Base-by-base conservation (phyloP, 139 green algal genomes). In the Coccomyxa sp. region DNA sequence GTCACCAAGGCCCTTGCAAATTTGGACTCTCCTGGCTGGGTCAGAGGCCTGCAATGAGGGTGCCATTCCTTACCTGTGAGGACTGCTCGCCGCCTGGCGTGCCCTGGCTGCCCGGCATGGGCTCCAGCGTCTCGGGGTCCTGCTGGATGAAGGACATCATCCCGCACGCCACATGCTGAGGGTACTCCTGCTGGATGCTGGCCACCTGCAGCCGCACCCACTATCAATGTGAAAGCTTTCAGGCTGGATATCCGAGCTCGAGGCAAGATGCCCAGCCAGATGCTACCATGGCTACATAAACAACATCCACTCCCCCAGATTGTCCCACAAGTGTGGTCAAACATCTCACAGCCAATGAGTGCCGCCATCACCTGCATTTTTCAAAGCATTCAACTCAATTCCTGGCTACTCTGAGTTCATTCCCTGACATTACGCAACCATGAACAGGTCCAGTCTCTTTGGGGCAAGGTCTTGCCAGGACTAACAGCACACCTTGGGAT, bases 141-240 rank as follows among this genome's bases (percentile, higher is more conserved):
- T 88, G 36, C 75, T 86, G 73, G 31, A 86, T 34, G 72, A 85
- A 85, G 6, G 81, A 78, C 88, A 92, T 92, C 80, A 80, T 81
- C 50, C 75, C 55, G 73, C 70, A 70, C 29, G 37, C 68, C 71
- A 90, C 76, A 8, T 31, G 35, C 18, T 34, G 64, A 29, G 77
- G 74, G 68, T 78, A 44, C 36, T 75, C 50, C 41, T 75, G 8
- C 34, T 81, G 38, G 35, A 83, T 55, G 10, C 31, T 35, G 4
- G 81, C 82, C 40, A 91, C 80, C 80, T 84, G 55, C 55, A 55
- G 50, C 50, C 64, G n/a, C n/a, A n/a, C n/a, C n/a, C n/a, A n/a
- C 50, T 64, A 64, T 64, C 50, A 14, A 29, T 14, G 50, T 18
- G 50, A 64, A 14, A 64, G 18, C 14, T 29, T 29, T 14, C 50